Percentiles rank a stretch among this genome's conserved stretches.
Conservation (phyloP, 495 filamentous ascomycete species). For the Xylaria intraflava region DNA sequence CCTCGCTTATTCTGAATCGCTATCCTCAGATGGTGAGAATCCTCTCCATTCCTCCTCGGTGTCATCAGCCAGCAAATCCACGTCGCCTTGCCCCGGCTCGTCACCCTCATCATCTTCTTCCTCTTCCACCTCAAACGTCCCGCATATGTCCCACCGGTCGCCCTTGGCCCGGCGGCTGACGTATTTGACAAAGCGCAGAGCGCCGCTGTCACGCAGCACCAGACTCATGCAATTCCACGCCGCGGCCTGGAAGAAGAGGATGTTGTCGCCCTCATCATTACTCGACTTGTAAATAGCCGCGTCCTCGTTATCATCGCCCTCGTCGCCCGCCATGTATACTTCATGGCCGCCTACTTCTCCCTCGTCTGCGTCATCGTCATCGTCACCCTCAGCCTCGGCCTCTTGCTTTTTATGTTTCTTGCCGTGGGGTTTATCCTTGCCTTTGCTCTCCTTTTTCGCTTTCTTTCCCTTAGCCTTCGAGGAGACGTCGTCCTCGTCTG, state of each 20-base stretch:
- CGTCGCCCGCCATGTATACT: constrained; percentile 86
- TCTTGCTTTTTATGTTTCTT: constrained; percentile 15
- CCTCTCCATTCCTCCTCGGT: constrained; percentile 44
- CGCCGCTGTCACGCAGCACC: constrained; percentile 79
- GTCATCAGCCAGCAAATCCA: constrained; percentile 28
- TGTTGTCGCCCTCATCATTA: constrained; percentile 63
- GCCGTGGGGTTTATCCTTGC: constrained; percentile 27
- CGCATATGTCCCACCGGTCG: constrained; percentile 88
- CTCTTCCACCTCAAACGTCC: constrained; percentile 52
- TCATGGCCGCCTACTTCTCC: constrained; percentile 78
- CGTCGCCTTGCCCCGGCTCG: constrained; percentile 16
- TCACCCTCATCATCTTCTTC: constrained; percentile 31
- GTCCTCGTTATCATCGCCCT: constrained; percentile 60
- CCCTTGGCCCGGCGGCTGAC: constrained; percentile 74
- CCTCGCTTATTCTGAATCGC: constrained; percentile 36
- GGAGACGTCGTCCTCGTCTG: constrained; percentile 11
- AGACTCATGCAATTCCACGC: constrained; percentile 86
- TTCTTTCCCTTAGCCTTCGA: constrained; percentile 35
- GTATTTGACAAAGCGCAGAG: constrained; percentile 93
- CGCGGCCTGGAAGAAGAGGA: constrained; percentile 82
- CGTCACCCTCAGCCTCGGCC: constrained; percentile 16
- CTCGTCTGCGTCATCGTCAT: constrained; percentile 25
- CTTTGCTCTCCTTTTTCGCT: constrained; percentile 17
- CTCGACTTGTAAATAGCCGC: constrained; percentile 76
- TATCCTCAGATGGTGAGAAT: constrained; percentile 38